Evolutionary conservation across 805 yeast species (phyloP).

Genomic region (Candida orba): DNA sequence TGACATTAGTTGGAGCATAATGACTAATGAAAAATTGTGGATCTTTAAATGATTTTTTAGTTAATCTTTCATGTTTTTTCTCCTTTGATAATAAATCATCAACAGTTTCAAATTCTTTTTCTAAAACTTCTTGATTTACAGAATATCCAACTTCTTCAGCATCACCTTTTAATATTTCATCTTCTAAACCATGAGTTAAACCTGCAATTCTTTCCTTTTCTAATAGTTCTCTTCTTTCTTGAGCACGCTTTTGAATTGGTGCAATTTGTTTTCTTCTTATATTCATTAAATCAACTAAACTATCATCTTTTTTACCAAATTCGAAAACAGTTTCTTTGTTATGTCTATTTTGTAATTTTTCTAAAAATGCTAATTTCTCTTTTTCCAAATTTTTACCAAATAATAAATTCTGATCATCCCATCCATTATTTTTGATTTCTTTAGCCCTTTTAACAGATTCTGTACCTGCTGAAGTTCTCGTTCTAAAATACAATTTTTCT

Average conservation of each 20-base stretch:
- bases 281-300: slow-evolving; percentile 76
- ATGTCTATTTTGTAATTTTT: slow-evolving; percentile 58
- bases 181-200: slow-evolving; percentile 62
- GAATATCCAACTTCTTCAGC: slow-evolving; percentile 42
- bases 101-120: slow-evolving; percentile 34
- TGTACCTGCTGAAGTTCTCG: slow-evolving; percentile 78
- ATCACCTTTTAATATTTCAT: slow-evolving; percentile 56
- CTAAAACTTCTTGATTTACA: slow-evolving; percentile 33
- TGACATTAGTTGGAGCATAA: slow-evolving; percentile 72
- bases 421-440: slow-evolving; percentile 65
- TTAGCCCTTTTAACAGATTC: slow-evolving; percentile 84
- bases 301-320: slow-evolving; percentile 60
- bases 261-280: slow-evolving; percentile 82
- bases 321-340: slow-evolving; percentile 92
- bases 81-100: slow-evolving; percentile 22
- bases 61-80: slow-evolving; percentile 11
- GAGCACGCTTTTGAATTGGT: slow-evolving; percentile 74
- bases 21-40: slow-evolving; percentile 78
- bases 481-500: slow-evolving; percentile 78
- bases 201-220: slow-evolving; percentile 75
- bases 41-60: slow-evolving; percentile 58
- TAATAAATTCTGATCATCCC: slow-evolving; percentile 84
- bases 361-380: slow-evolving; percentile 67
- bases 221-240: slow-evolving; percentile 57
- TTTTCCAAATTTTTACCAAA: slow-evolving; percentile 71